Percentiles rank a stretch among this genome's conserved stretches.
Evolutionary conservation across 345 rosid species (phyloP).

Genomic region (Melastoma malabathricum): DNA sequence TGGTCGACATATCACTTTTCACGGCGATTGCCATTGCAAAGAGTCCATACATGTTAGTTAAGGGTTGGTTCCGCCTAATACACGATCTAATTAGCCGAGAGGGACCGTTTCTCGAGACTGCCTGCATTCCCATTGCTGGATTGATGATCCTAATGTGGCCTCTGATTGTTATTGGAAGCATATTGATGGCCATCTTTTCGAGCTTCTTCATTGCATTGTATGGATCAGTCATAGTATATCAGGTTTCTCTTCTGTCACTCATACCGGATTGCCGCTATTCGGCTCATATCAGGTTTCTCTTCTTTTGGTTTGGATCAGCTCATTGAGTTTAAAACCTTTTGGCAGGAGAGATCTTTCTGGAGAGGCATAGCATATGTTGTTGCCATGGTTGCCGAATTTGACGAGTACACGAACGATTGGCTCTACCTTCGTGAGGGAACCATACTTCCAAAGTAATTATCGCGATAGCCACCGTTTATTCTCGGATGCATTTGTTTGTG

Average conservation of each 20-base stretch:
- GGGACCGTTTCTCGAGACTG: constrained; percentile 77
- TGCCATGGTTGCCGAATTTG: constrained; percentile 81
- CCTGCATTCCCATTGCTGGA: constrained; percentile 70
- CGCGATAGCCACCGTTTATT: no score
- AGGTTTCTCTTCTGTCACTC: constrained; percentile 21
- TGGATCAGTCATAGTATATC: constrained; percentile 59
- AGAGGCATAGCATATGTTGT: constrained; percentile 75
- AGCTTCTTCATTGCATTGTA: constrained; percentile 66
- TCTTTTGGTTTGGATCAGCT: no score
- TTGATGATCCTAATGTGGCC: constrained; percentile 79
- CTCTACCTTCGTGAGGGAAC: constrained; percentile 81
- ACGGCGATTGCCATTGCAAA: constrained; percentile 51
- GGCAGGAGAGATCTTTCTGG: constrained; percentile 66
- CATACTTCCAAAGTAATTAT: constrained; percentile 61
- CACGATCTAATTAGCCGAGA: constrained; percentile 63
- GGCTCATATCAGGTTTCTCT: constrained; percentile 38
- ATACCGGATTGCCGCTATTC: no score
- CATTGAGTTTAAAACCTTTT: constrained; percentile 2
- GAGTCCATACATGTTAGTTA: constrained; percentile 64
- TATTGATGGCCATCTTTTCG: constrained; percentile 35
- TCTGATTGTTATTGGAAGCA: constrained; percentile 53
- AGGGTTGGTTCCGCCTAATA: constrained; percentile 58
- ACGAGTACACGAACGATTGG: constrained; percentile 80
- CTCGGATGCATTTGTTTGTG: neutral
- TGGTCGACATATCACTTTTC: constrained; percentile 57